Evolutionary conservation across 2,329 filamentous ascomycete genomes (phyloP).

Genomic region (Trichoderma sp.): DNA sequence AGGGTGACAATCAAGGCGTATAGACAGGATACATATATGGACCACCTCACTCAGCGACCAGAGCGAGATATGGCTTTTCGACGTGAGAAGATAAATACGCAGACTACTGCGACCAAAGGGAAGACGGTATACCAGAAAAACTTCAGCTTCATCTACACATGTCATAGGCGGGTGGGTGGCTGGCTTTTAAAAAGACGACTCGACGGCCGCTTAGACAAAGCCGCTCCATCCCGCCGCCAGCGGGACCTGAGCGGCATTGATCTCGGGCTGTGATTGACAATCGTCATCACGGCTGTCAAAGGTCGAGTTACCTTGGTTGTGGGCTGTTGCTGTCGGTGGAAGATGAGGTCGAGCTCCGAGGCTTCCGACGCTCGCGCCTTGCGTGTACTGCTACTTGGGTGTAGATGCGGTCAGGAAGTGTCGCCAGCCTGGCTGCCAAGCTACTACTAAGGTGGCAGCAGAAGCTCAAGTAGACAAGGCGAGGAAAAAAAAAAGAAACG

Average conservation of each 20-base stretch:
- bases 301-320: neutral
- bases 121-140: neutral
- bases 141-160: neutral
- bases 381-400: neutral
- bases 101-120: slow-evolving; percentile 1
- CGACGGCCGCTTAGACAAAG: slow-evolving; percentile 15
- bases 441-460: slow-evolving; percentile 3
- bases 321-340: slow-evolving; percentile 1
- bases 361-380: slow-evolving; percentile 20
- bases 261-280: slow-evolving; percentile 17
- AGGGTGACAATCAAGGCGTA: neutral
- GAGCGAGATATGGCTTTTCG: neutral
- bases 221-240: slow-evolving; percentile 16
- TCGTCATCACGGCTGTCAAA: slow-evolving; percentile 6
- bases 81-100: neutral
- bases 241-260: slow-evolving; percentile 19
- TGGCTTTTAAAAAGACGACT: slow-evolving; percentile 6
- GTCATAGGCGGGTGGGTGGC: slow-evolving; percentile 20
- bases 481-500: neutral
- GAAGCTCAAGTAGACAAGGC: neutral
- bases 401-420: slow-evolving; percentile 14
- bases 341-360: slow-evolving; percentile 18
- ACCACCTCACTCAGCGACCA: neutral
- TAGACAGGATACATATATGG: neutral
- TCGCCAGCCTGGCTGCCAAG: neutral